Base-by-base conservation (phyloP, 768 basidiomycete species). In the Piloderma croceum region DNA sequence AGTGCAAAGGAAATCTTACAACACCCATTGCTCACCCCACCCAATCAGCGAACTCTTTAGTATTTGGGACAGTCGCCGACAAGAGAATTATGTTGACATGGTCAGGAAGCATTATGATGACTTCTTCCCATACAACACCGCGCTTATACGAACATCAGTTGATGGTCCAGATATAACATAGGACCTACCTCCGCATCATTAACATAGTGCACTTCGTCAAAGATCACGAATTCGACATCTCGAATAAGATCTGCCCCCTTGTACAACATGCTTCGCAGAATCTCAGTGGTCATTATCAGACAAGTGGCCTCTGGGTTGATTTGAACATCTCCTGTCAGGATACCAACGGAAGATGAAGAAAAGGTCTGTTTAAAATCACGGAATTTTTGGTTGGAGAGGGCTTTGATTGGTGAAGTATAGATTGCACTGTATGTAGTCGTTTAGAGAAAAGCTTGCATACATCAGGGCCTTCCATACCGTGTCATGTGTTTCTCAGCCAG, bases 61-160 rank as follows among this genome's bases (percentile, higher is more conserved):
- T 90, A 55, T 99, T 99, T 6, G 96, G 93, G 0, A 99, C 94
- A 2, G 96, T 99, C 7, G 96, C 96, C 3, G 93, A 97, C 12
- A 99, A 70, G 31, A 99, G 69, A 41, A 99, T 97, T 55, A 99
- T 98, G 61, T 87, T 94, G 59, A 98, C 87, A 62, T 99, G 94
- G 49, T 98, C 96, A 0, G 96, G 96, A 10, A 99, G 71, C 92
- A 99, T 97, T 60, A 99, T 99, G 50, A 99, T 99, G 20, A 99
- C 94, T 65, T 99, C 94, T 64, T 99, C 94, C 96, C 96, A 99
- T 10, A 99, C 96, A 13, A 99, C 96, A 29, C 96, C 96, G 57
- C 96, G 76, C 94, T 97, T 56, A 31, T 34, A 45, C 51, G 31
- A 27, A 42, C 17, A 38, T 17, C n/a, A 32, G 25, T 6, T 9